A percentile compares a stretch with the other conserved stretches of the same genome.
These are phyloP conservation scores for Penicillium palitans DNA, from an alignment of 2,329 filamentous ascomycete genomes.

Conservation along the genomic window DNA sequence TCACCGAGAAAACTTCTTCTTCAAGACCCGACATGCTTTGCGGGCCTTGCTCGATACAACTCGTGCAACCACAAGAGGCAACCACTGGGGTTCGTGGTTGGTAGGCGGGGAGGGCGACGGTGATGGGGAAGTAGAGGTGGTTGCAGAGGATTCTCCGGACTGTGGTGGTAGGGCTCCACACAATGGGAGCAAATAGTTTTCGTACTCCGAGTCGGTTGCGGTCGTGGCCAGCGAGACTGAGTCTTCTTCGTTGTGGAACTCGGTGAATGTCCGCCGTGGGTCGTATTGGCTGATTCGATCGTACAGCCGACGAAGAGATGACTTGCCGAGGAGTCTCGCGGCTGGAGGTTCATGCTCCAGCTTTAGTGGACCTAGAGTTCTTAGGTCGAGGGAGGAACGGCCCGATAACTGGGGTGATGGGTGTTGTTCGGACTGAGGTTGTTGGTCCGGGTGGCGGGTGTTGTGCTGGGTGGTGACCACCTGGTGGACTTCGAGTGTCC, in stretches of 20 bases:
- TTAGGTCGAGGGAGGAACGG: neutral
- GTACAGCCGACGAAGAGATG: conserved; percentile 7
- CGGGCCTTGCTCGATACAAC: neutral
- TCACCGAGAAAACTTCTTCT: neutral
- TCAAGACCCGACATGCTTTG: neutral
- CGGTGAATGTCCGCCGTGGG: neutral
- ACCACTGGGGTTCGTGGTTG: neutral
- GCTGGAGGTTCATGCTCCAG: conserved; percentile 15
- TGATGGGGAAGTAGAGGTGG: neutral
- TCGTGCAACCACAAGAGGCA: neutral
- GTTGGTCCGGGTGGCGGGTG: neutral
- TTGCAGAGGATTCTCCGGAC: neutral
- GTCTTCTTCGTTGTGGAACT: neutral
- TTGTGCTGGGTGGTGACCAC: neutral
- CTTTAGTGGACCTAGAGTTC: neutral
- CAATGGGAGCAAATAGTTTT: neutral
- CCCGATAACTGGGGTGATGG: neutral
- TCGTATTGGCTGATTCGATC: neutral
- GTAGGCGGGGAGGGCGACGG: neutral
- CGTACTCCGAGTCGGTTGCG: neutral
- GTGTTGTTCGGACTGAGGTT: neutral
- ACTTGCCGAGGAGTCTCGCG: neutral
- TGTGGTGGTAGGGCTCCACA: neutral
- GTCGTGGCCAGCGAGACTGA: neutral
- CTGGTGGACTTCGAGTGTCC: conserved; percentile 6